Evolutionary conservation across 192 early-diverging fungal species (phyloP), one percentile per base, ranked within the genome.

Genomic region (Coemansia sp.): DNA sequence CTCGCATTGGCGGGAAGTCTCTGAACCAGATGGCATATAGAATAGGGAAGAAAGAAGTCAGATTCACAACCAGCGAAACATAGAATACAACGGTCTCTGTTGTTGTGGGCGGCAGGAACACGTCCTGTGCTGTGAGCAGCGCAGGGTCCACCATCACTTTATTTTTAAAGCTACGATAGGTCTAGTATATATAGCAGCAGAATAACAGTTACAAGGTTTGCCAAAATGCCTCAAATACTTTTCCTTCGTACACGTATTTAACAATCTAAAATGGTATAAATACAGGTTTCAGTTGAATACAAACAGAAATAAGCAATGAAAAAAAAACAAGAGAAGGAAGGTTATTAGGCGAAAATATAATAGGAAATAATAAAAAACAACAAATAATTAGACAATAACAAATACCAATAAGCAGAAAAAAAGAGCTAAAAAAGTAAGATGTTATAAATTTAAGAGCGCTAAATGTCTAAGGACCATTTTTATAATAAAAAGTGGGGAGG

Each of bases 1-100:
- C 74, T 17, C 63, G 56, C 68, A 76, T 76, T 30, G 74, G 74
- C 45, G 74, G 74, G 40, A 67, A 76, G 28, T n/a, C 42, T 11
- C 74, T 64, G 64, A 63, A 76, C 36, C 50, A 45, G 29, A 70
- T 58, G 14, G 68, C 68, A 76, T 76, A 76, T n/a, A 33, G 8
- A 29, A 76, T 61, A 7, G 65, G 74, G 30, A 76, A 28, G 29
- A 76, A 56, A 2, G 60, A 71, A 4, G 68, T 61, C 2, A 76
- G 64, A 55, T 70, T 71, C 29, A 76, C 32, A 8, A 34, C 74
- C 3, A 76, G 56, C 11, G 74, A 71, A 18, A 70, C 38, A 48
- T 48, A 76, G 14, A 76, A 76, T 12, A 70, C 57, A 10, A 63
- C 20, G 6, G 74, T 76, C 68, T 76, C 74, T 54, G 64, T 56